Conservation (phyloP, 140 eudicot species). For the Senecio squalidus region DNA sequence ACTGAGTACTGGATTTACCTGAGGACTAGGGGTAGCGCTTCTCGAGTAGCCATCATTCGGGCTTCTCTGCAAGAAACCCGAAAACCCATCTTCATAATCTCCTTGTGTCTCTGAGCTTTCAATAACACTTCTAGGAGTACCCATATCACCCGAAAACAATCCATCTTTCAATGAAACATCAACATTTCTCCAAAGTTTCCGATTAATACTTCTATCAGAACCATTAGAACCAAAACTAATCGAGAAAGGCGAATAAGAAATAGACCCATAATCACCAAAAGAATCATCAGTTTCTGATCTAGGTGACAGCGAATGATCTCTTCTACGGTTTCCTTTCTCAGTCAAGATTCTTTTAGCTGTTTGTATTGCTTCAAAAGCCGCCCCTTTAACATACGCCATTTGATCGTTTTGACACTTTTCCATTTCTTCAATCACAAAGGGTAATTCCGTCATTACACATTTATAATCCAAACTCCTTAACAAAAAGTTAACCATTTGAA, state of each 20-base stretch:
- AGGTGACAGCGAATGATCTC: slow-evolving; percentile 60
- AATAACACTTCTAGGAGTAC: slow-evolving; percentile 30
- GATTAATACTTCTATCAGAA: slow-evolving; percentile 46
- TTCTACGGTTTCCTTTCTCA: slow-evolving; percentile 43
- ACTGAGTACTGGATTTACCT: too few species aligned
- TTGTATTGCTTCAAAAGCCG: slow-evolving; percentile 80
- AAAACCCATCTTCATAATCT: slow-evolving; percentile 42
- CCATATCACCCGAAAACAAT: slow-evolving; percentile 42
- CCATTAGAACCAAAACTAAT: slow-evolving; percentile 32
- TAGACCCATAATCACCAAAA: slow-evolving; percentile 38
- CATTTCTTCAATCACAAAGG: slow-evolving; percentile 62
- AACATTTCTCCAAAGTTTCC: slow-evolving; percentile 62
- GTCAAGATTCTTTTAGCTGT: slow-evolving; percentile 56
- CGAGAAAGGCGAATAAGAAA: slow-evolving; percentile 54
- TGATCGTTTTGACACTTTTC: slow-evolving; percentile 67
- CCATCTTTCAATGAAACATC: slow-evolving; percentile 82
- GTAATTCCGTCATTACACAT: slow-evolving; percentile 63
- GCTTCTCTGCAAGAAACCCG: slow-evolving; percentile 48
- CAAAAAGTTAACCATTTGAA: slow-evolving; percentile 77
- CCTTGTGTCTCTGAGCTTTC: slow-evolving; percentile 22
- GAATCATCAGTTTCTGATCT: slow-evolving; percentile 63
- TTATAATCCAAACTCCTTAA: slow-evolving; percentile 82
- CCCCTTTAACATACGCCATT: slow-evolving; percentile 76
- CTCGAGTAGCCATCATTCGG: slow-evolving; percentile 31
- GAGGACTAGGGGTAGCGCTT: slow-evolving; percentile 87